phyloP scores from a whole-genome alignment of 2,329 filamentous ascomycete species.

The Trichoderma citrinoviride region DNA sequence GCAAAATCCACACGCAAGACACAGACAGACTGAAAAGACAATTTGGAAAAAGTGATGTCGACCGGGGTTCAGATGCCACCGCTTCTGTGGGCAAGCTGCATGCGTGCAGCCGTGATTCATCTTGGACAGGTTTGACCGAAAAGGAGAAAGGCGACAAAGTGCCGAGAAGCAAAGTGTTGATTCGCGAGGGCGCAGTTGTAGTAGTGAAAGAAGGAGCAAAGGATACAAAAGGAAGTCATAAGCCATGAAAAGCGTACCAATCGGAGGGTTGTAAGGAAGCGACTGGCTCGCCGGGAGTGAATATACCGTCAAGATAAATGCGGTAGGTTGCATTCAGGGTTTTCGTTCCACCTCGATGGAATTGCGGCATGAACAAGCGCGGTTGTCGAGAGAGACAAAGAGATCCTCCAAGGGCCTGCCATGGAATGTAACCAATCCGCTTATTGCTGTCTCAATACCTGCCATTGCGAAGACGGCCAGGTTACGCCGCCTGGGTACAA shows the following conservation, averaged over 20 bases:
- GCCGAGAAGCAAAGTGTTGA: background rate
- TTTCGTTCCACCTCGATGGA: background rate
- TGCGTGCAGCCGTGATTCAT: background rate
- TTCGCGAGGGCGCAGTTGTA: background rate
- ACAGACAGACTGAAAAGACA: background rate
- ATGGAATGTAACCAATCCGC: background rate
- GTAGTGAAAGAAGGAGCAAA: background rate
- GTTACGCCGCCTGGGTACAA: constrained; percentile 47
- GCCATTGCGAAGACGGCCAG: background rate
- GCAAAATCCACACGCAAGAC: background rate
- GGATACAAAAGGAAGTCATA: background rate
- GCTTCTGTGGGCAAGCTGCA: constrained; percentile 14
- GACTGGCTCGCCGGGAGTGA: background rate
- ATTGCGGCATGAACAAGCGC: background rate
- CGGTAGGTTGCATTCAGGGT: background rate
- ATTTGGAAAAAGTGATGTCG: background rate
- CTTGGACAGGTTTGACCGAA: background rate
- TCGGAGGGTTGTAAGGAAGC: background rate
- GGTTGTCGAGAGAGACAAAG: background rate
- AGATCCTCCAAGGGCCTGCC: background rate
- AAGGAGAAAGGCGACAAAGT: background rate
- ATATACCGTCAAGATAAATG: background rate
- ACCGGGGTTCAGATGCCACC: background rate
- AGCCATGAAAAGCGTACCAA: constrained; percentile 1
- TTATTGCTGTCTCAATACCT: background rate